phyloP scores from a whole-genome alignment of 2,329 filamentous ascomycete species.

The Lithohypha guttulata region DNA sequence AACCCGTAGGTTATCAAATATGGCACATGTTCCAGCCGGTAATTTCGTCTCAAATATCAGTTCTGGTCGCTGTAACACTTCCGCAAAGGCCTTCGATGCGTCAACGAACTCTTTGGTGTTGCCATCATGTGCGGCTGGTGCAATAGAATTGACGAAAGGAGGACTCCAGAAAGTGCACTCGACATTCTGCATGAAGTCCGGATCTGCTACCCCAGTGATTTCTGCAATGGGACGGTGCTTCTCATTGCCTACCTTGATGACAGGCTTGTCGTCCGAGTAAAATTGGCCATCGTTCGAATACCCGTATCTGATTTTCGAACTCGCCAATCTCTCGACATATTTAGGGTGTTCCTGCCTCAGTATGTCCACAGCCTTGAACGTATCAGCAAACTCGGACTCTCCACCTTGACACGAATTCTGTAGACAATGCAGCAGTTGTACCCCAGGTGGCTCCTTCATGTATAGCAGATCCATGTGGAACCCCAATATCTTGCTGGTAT shows the following conservation, averaged over 20 bases:
- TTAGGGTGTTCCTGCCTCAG: slow-evolving; percentile 22
- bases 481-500: slow-evolving; percentile 70
- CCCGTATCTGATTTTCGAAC: slow-evolving; percentile 16
- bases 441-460: slow-evolving; percentile 63
- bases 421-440: slow-evolving; percentile 84
- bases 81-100: slow-evolving; percentile 50
- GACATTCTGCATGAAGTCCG: slow-evolving; percentile 23
- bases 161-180: slow-evolving; percentile 59
- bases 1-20: slow-evolving; percentile 82
- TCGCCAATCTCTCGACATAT: slow-evolving; percentile 11
- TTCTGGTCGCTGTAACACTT: slow-evolving; percentile 44
- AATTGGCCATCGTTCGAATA: slow-evolving; percentile 56
- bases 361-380: slow-evolving; percentile 48
- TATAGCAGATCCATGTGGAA: slow-evolving; percentile 94
- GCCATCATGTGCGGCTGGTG: slow-evolving; percentile 1
- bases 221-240: slow-evolving; percentile 15
- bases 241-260: slow-evolving; percentile 27
- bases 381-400: slow-evolving; percentile 76
- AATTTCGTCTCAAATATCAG: slow-evolving; percentile 62
- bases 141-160: slow-evolving; percentile 54
- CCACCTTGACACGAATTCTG: slow-evolving; percentile 70
- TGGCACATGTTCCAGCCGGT: slow-evolving; percentile 70
- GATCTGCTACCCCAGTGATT: slow-evolving; percentile 1
- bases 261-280: slow-evolving; percentile 50
- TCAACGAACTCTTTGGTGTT: slow-evolving; percentile 16